Base-by-base conservation (phyloP, 2,329 filamentous ascomycete genomes). In the Drechslerella coelobrocha region DNA sequence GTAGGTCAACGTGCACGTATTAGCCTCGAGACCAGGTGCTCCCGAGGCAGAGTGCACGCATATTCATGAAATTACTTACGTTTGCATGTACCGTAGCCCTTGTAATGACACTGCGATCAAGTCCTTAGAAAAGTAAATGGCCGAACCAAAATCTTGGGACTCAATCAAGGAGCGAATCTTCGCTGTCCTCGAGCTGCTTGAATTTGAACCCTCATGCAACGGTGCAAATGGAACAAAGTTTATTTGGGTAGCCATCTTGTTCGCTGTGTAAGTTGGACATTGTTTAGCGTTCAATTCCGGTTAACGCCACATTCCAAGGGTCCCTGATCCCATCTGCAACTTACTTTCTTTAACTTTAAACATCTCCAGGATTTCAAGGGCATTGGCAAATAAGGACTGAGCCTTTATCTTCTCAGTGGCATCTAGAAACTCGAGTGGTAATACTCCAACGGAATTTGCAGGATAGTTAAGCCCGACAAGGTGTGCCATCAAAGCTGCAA, bases 401-500 rank as follows among this genome's bases (percentile, higher is more conserved):
- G 95, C 91, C 79, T 97, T 97, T 73, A 91, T 87, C 56, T 86
- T 83, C 7, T 86, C 83, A 75, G 83, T 83, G 0, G 88, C 90
- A 54, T 89, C 85, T 7, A 97, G 81, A 78, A 89, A 99, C 0
- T 90, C 85, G 27, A 99, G 81, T 0, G 94, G 94, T 29, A 99
- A 83, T 79, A 96, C 89, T 51, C 94, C 94, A 1, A 99, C 94
- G 0, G 93, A 97, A 78, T 99, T 99, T 59, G 92, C 93, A 0
- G 94, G 95, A 76, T 93, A 99, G 74, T 93, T 89, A 10, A 93
- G 81, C 2, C 94, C 94, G 52, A 87, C 86, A 14, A 99, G 83
- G 76, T 97, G 95, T 0, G 95, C 88, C 94, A 99, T 99, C 68
- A 99, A 84, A 7, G 94, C 90, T 4, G 94, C 94, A 56, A 99